Evolutionary conservation across 257 asterid genomes (phyloP), one percentile per base, ranked within the genome.

Genomic region (Ligustrum vulgare): DNA sequence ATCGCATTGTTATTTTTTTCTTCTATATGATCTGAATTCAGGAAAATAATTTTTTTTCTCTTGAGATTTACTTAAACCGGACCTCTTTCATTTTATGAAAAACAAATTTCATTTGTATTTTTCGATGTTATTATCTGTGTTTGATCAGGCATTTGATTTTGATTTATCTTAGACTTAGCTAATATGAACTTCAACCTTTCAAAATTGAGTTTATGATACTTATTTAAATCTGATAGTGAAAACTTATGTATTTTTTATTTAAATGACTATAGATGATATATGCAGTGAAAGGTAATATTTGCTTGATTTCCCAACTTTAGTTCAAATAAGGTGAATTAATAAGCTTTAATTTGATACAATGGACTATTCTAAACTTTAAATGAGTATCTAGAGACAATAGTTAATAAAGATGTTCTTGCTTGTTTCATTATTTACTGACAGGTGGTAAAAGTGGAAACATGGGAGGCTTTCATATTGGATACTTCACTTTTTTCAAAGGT

Each of bases 371-470:
- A 72, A 66, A 37, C 71, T 39, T 35, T 72, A 34, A 22, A 22
- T 45, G 34, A 68, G 62, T 72, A 5, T 63, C 43, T 41, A 69
- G 33, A 15, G 72, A 16, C 68, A 32, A 2, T 35, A 15, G 12
- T 39, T 66, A 28, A 28, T 60, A 71, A 74, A 1, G 34, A 69
- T 13, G n/a, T 62, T 71, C 23, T 39, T 80, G 32, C 28, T 72
- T 58, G 37, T 66, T 39, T 7, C 4, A 11, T 25, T 65, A 78
- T 79, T 84, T 69, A 63, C 77, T 79, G 74, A 84, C 90, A 94
- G 99, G 80, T 84, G 60, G 96, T 91, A 9, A 91, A 79, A 87
- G 86, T 88, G 18, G 99, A 94, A 83, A 87, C 98, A 32, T 94
- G 99, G 99, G 94, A 94, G 83, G 82, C 87, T 58, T 90, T 86